phyloP scores from a whole-genome alignment of 306 rosid genomes.

The Canavalia ensiformis region DNA sequence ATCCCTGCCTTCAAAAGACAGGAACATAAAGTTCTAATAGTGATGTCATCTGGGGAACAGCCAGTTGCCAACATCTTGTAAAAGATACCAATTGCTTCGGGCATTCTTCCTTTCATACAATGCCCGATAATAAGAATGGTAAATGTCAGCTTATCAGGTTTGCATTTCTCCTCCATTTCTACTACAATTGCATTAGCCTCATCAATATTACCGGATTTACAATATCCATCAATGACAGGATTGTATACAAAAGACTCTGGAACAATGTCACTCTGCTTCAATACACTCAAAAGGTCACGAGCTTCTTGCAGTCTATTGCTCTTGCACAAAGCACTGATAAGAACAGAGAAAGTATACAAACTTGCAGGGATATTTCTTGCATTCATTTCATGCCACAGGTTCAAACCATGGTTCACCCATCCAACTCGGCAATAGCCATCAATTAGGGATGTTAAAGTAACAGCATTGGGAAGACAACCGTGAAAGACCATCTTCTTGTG shows the following conservation, averaged over 20 bases:
- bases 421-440: constrained; percentile 77
- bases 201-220: constrained; percentile 80
- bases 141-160: constrained; percentile 79
- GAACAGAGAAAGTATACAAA: constrained; percentile 77
- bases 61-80: constrained; percentile 75
- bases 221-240: constrained; percentile 50
- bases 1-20: constrained; percentile 88
- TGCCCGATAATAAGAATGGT: constrained; percentile 89
- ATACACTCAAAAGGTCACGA: constrained; percentile 59
- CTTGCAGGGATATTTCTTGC: constrained; percentile 60
- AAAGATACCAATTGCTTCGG: constrained; percentile 75
- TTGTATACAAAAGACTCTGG: constrained; percentile 74
- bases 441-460: constrained; percentile 78
- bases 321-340: constrained; percentile 78
- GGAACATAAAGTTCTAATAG: constrained; percentile 70
- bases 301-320: constrained; percentile 76
- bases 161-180: constrained; percentile 81
- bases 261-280: constrained; percentile 62
- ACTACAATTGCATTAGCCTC: constrained; percentile 75
- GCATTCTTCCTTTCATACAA: constrained; percentile 87
- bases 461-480: constrained; percentile 72
- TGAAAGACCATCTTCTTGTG: constrained; percentile 63
- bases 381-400: constrained; percentile 80
- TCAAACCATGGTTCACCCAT: constrained; percentile 64
- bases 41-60: constrained; percentile 75